Percentiles rank a stretch among this genome's conserved stretches.
phyloP scores from a whole-genome alignment of 345 rosid genomes.

The Carallia brachiata region DNA sequence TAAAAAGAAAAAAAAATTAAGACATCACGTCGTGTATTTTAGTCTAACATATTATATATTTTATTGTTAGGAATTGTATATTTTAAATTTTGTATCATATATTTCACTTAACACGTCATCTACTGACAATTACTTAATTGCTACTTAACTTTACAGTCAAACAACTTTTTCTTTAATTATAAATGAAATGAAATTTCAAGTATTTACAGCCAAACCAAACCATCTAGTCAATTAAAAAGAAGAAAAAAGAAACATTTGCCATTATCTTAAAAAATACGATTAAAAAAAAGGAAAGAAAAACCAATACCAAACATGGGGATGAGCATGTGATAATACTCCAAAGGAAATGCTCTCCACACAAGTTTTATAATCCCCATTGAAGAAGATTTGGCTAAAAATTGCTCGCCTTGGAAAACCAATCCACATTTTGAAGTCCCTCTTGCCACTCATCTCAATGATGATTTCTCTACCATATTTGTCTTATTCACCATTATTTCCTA shows the following conservation, averaged over 20 bases:
- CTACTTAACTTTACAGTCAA: no score
- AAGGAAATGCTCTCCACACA: conserved; percentile 3
- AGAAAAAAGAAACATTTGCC: no score
- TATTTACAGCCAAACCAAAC: no score
- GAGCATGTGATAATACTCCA: background rate
- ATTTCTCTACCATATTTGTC: conserved; percentile 4
- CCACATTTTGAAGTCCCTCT: background rate
- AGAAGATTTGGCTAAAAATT: conserved; percentile 23
- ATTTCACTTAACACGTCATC: no score
- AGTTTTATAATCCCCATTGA: conserved; percentile 5
- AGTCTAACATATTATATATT: no score
- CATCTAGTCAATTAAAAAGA: no score
- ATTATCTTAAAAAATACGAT: background rate
- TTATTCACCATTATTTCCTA: background rate
- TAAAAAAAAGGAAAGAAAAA: background rate
- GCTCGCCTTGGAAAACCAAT: conserved; percentile 26
- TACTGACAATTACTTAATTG: no score
- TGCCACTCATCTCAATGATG: conserved; percentile 3
- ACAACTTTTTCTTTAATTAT: background rate
- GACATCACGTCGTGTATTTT: no score
- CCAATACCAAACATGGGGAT: background rate
- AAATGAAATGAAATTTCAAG: no score
- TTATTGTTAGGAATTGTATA: no score
- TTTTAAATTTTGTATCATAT: no score
- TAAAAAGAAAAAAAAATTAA: no score